Evolutionary conservation across 495 filamentous ascomycete species (phyloP).

Genomic region (Annulohypoxylon moriforme): DNA sequence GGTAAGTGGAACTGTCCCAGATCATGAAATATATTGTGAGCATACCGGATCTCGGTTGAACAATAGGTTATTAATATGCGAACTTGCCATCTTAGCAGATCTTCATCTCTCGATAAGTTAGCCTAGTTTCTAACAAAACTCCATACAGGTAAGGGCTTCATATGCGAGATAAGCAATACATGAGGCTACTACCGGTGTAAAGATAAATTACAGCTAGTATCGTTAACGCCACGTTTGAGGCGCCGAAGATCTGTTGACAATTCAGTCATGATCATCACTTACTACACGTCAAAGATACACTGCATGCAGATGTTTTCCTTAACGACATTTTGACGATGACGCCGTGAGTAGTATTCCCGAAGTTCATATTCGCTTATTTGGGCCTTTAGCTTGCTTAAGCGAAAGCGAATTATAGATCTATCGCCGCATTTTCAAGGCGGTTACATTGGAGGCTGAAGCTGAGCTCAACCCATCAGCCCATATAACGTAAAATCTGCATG

Average conservation of each 20-base stretch:
- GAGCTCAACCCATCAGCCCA: neutral
- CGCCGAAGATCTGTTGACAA: neutral
- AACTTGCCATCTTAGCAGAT: too few relatives aligned
- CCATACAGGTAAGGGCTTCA: too few relatives aligned
- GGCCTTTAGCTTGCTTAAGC: neutral
- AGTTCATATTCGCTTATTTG: neutral
- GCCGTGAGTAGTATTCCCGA: neutral
- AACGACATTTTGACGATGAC: neutral
- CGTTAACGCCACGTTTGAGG: too few relatives aligned
- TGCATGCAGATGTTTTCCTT: neutral
- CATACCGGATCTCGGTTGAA: too few relatives aligned
- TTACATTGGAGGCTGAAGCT: conserved; percentile 10
- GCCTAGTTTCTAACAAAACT: too few relatives aligned
- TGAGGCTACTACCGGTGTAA: too few relatives aligned
- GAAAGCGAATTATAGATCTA: neutral
- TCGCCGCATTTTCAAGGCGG: conserved; percentile 2
- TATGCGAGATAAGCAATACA: too few relatives aligned
- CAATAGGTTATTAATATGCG: too few relatives aligned
- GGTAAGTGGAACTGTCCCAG: too few relatives aligned
- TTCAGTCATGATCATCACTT: neutral
- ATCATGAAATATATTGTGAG: too few relatives aligned
- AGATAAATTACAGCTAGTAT: too few relatives aligned
- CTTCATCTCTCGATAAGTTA: too few relatives aligned
- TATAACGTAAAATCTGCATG: neutral
- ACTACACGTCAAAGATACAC: neutral